phyloP scores from a whole-genome alignment of 352 stramenopile genomes.

The Globisporangium rhizosaccharum region DNA sequence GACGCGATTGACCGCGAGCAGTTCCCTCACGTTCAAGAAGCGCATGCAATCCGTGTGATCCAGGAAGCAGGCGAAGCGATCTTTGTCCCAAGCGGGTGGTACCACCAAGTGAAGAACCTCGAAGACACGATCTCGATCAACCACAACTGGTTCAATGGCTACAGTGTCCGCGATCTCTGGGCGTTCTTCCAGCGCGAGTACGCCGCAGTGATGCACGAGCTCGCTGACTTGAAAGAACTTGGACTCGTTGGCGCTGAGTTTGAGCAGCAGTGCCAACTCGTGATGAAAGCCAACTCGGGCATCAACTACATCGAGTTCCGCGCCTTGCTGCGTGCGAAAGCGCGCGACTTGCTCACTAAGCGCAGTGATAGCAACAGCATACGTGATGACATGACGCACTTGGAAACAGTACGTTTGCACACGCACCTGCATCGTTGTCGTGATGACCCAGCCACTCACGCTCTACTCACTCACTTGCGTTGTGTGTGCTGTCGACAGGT shows the following conservation, averaged over 20 bases:
- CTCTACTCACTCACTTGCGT: background rate
- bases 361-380: background rate
- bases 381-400: background rate
- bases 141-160: constrained; percentile 96
- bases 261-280: constrained; percentile 57
- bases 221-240: constrained; percentile 60
- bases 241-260: constrained; percentile 52
- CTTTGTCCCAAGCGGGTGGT: constrained; percentile 96
- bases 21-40: constrained; percentile 50
- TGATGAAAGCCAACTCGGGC: constrained; percentile 75
- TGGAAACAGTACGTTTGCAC: background rate
- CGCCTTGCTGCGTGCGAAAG: constrained; percentile 46
- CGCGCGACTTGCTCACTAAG: constrained; percentile 18
- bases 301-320: constrained; percentile 74
- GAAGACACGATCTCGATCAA: constrained; percentile 95
- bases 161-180: constrained; percentile 62
- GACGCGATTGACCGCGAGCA: constrained; percentile 37
- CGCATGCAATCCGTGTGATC: constrained; percentile 37
- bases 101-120: constrained; percentile 93
- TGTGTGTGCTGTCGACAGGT: background rate
- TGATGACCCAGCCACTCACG: background rate
- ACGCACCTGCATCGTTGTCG: background rate
- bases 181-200: constrained; percentile 64
- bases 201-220: constrained; percentile 47
- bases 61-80: constrained; percentile 82